A percentile compares a stretch with the other conserved stretches of the same genome.
Evolutionary conservation across 345 rosid genomes (phyloP).

Genomic region (Lenwebbia sp.): DNA sequence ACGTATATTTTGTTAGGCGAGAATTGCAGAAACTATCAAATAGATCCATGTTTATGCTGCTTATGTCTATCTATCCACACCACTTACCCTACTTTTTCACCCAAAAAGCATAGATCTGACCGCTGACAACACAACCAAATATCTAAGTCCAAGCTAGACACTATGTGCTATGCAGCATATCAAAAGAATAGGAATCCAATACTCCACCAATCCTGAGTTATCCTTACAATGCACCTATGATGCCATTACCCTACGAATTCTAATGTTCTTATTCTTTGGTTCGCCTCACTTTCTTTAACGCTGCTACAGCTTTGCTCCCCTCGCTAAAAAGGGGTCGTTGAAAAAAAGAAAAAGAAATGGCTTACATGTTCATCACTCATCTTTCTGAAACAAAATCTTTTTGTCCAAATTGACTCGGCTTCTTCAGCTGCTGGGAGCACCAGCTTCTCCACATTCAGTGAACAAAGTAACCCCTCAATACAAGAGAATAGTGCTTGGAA

Average conservation of each 20-base stretch:
- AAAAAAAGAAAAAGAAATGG: background rate
- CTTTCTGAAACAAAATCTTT: conserved; percentile 72
- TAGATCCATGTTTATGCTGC: background rate
- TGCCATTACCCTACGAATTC: background rate
- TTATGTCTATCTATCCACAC: background rate
- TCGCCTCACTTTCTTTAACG: background rate
- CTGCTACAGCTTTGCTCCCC: background rate
- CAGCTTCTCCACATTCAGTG: conserved; percentile 67
- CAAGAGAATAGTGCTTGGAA: conserved; percentile 83
- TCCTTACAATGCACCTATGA: background rate
- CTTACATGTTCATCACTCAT: conserved; percentile 71
- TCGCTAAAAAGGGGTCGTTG: background rate
- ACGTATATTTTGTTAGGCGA: background rate
- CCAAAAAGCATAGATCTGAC: background rate
- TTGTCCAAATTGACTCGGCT: conserved; percentile 93
- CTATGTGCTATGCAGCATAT: background rate
- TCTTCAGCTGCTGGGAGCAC: conserved; percentile 98
- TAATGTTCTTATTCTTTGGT: background rate
- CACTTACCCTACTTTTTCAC: background rate
- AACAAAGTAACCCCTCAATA: conserved; percentile 65
- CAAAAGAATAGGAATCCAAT: background rate
- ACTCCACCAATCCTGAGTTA: background rate
- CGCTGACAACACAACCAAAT: background rate
- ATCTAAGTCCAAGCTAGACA: background rate
- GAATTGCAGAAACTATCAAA: background rate